Base-by-base conservation (phyloP, 805 yeast species). In the Barnettozyma pratensis region DNA sequence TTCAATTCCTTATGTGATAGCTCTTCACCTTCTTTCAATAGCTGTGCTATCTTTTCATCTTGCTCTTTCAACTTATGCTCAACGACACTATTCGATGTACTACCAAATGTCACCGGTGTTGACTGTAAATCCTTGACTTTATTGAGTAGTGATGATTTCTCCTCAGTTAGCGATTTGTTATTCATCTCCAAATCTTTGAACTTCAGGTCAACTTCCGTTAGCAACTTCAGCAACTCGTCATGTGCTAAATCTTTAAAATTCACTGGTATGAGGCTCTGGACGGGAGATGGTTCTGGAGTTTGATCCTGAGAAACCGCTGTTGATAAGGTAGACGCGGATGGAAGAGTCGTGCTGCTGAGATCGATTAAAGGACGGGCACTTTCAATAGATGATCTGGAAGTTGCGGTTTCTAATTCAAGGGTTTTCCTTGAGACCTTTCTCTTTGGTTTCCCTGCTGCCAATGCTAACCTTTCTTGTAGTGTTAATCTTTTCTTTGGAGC, bases 401-500 rank as follows among this genome's bases (percentile, higher is more conserved):
- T 35, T 19, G 50, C 27, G 2, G 40, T 19, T 1, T 3, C 12
- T 5, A 14, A 29, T 4, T 29, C 10, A 10, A n/a, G 10, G 6
- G 7, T 27, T 14, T 44, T 45, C 25, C 41, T 48, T 4, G 61
- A 54, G 4, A 51, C 30, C n/a, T 48, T 52, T 51, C 60, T 48
- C 52, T 58, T 58, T 43, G 62, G 50, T 56, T 65, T 44, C 37
- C 68, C 68, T 6, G 96, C 89, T 1, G 97, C 97, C 52, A 81
- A 66, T 2, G 94, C 95, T 45, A 91, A 72, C 52, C 97, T 73
- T 59, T 91, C 96, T 59, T 88, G 95, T 55, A 92, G 71, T 0
- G 96, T 82, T 19, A 87, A 68, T 53, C 91, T 73, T 62, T 84
- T 85, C 54, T 72, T 74, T 31, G 73, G 65, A 31, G 64, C 51